These are phyloP conservation scores for Tricholoma furcatifolium DNA, from an alignment of 768 basidiomycete genomes.

Conservation along the genomic window DNA sequence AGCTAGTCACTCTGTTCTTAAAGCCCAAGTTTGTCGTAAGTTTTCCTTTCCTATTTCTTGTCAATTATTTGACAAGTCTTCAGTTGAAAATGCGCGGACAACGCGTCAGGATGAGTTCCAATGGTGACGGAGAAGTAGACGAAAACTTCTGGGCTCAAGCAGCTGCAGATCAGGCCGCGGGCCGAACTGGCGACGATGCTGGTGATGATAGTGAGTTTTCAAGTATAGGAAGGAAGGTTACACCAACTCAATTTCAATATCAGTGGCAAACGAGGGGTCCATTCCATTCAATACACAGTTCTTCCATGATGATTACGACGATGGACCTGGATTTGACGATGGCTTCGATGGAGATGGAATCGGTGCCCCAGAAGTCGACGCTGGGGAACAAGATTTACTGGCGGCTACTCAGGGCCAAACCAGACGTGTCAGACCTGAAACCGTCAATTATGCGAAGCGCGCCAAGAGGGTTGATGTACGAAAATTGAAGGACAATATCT, in stretches of 20 bases:
- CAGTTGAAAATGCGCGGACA: constrained; percentile 91
- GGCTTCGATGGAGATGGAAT: constrained; percentile 46
- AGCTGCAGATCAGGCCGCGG: constrained; percentile 78
- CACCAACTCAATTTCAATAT: not conserved
- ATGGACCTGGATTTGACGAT: constrained; percentile 72
- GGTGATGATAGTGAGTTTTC: constrained; percentile 59
- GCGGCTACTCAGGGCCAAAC: constrained; percentile 76
- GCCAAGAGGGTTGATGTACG: constrained; percentile 97
- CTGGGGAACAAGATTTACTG: constrained; percentile 84
- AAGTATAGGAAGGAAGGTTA: not conserved
- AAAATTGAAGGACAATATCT: constrained; percentile 96
- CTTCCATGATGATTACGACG: constrained; percentile 91
- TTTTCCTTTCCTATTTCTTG: constrained; percentile 2
- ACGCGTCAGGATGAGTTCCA: constrained; percentile 52
- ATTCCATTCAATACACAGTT: constrained; percentile 94
- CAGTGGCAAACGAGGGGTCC: constrained; percentile 40
- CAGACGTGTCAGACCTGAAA: constrained; percentile 80
- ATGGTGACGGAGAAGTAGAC: constrained; percentile 86
- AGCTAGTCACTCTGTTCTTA: constrained; percentile 88
- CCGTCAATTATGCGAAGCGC: constrained; percentile 91
- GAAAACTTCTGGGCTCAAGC: constrained; percentile 98
- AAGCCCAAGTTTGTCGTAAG: constrained; percentile 94
- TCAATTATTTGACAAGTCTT: not conserved
- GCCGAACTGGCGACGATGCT: constrained; percentile 44
- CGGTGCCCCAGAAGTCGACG: constrained; percentile 45